These are phyloP conservation scores for Metarhizium robertsii DNA, from an alignment of 2,329 filamentous ascomycete species.

Conservation along the genomic window DNA sequence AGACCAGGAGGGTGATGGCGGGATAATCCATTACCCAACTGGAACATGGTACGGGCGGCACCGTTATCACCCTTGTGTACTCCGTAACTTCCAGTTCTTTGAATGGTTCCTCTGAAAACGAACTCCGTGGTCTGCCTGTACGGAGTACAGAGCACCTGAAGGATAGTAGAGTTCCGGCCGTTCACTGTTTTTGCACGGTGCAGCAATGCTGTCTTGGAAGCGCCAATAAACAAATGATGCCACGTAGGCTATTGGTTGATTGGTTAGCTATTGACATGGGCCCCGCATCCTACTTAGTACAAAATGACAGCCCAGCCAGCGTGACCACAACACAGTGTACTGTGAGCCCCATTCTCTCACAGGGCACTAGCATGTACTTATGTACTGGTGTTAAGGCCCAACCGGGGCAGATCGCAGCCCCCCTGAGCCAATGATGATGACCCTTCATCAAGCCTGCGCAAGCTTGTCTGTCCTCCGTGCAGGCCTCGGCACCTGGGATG, in stretches of 20 bases:
- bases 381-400: neutral
- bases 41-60: no score
- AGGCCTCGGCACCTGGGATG: neutral
- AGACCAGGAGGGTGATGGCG: no score
- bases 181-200: neutral
- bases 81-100: no score
- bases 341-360: neutral
- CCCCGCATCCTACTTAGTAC: conserved; percentile 8
- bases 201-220: neutral
- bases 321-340: conserved; percentile 7
- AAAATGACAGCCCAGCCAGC: conserved; percentile 11
- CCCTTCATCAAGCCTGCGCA: neutral
- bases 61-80: no score
- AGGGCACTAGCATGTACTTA: neutral
- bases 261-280: conserved; percentile 3
- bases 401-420: neutral
- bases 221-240: neutral
- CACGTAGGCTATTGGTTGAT: neutral
- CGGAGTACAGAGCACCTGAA: no score
- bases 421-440: neutral
- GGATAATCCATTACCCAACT: no score
- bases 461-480: neutral
- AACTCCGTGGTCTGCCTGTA: no score
- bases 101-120: no score
- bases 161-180: neutral